Base-by-base conservation (phyloP, 2,329 filamentous ascomycete genomes). In the Chaetomiaceae sp. region DNA sequence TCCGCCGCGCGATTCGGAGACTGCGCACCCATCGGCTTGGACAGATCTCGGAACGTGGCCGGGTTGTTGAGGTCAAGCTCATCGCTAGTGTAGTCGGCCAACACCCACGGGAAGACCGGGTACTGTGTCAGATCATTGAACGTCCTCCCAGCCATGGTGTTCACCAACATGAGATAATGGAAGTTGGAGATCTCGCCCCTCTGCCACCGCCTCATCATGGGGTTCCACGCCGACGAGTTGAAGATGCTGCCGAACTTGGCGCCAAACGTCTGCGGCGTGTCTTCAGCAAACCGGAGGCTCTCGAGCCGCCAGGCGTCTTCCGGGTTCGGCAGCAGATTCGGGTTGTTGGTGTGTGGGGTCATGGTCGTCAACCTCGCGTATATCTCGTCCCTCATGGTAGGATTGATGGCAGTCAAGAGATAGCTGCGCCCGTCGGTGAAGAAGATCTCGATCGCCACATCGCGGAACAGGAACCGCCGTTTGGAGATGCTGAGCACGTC, bases 111-210 rank as follows among this genome's bases (percentile, higher is more conserved):
- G 58, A 99, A 99, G 16, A 99, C 91, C 0, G 93, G 93, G 62
- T 99, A 99, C 63, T 99, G 95, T 0, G 93, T 99, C 16, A 99
- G 75, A 64, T 99, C 93, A 64, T 99, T 99, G 73, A 99, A 99
- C 0, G 93, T 97, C 46, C 93, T 79, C 2, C 93, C 93, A 23
- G 95, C 95, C 79, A 99, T 89, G 0, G 93, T 97, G 64, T 99
- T 99, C 63, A 99, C 84, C 54, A 96, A 83, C 92, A 99, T 99
- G 31, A 99, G 79, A 64, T 99, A 99, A 68, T 97, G 90, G 62
- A 99, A 99, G 67, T 99, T 99, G 13, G 92, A 97, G 44, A 97
- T 89, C 63, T 99, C 93, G 12, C 95, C 93, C 65, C 85, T 86
- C 53, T 93, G 80, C 93, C 93, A 99, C 66, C 85, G 86, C 58